Percentiles rank a stretch among this genome's conserved stretches.
Conservation (phyloP, 1,284 basidiomycete species). For the Malassezia nana region DNA sequence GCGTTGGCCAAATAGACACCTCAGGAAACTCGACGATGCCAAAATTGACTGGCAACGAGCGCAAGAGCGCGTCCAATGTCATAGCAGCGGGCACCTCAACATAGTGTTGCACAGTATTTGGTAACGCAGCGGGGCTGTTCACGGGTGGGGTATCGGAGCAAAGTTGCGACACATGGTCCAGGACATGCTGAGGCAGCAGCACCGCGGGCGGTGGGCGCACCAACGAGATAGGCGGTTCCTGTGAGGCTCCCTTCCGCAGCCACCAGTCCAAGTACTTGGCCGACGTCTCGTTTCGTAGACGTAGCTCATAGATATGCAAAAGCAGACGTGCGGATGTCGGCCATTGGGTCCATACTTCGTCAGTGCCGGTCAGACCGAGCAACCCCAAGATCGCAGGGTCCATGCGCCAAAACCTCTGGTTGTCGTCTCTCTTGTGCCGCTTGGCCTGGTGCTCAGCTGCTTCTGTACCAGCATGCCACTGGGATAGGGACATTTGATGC, state of each 20-base stretch:
- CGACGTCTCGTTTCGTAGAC: constrained; percentile 15
- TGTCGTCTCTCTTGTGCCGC: not conserved
- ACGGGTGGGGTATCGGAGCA: not conserved
- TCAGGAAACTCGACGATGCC: constrained; percentile 13
- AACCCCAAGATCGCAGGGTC: not conserved
- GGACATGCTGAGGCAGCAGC: constrained; percentile 10
- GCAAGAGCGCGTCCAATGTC: not conserved
- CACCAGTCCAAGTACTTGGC: constrained; percentile 16
- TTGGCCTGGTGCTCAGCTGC: not conserved
- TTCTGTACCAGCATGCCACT: not conserved
- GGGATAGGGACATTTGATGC: not conserved
- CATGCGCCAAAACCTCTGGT: not conserved
- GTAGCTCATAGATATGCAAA: constrained; percentile 8
- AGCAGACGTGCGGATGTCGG: not conserved
- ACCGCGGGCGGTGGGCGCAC: not conserved
- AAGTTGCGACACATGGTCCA: constrained; percentile 9
- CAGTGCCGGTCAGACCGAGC: not conserved
- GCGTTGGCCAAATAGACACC: constrained; percentile 5
- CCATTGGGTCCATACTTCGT: not conserved
- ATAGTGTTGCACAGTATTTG: not conserved
- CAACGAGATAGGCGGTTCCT: not conserved
- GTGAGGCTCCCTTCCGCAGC: constrained; percentile 9
- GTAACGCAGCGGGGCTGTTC: not conserved
- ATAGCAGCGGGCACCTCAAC: not conserved
- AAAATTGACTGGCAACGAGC: constrained; percentile 4